Conservation (phyloP, 306 rosid genomes). For the Argentina anserina region DNA sequence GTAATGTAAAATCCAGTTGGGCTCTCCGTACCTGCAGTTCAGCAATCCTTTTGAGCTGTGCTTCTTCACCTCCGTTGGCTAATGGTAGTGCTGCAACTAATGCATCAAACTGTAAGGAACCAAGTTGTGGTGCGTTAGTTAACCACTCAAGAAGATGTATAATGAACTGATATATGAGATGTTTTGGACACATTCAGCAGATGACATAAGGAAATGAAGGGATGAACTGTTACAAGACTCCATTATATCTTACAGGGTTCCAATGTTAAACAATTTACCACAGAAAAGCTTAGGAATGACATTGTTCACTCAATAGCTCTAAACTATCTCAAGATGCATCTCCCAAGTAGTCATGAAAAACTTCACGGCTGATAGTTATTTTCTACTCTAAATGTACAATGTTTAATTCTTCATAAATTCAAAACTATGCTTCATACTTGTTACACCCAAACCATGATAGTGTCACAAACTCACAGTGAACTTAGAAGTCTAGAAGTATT, state of each 20-base stretch:
- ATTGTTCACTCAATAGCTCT: background rate
- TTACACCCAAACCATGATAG: background rate
- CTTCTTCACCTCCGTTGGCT: constrained; percentile 77
- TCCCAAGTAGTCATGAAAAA: background rate
- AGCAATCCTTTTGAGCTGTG: constrained; percentile 67
- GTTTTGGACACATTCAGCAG: background rate
- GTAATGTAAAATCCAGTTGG: background rate
- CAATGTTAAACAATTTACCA: background rate
- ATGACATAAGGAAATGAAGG: constrained; percentile 1
- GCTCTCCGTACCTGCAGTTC: constrained; percentile 64
- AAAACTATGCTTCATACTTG: background rate
- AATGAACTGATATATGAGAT: background rate
- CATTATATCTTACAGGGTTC: background rate
- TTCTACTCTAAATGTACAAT: background rate
- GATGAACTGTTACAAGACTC: background rate
- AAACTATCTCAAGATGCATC: too few species aligned
- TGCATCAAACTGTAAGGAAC: constrained; percentile 64
- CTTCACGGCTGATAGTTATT: background rate
- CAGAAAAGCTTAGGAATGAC: background rate
- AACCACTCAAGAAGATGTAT: background rate
- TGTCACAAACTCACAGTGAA: background rate
- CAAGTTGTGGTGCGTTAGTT: constrained; percentile 11
- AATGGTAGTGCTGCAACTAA: constrained; percentile 79
- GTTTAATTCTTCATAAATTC: background rate
- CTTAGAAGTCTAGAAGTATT: background rate